Conservation (phyloP, 345 rosid genomes). For the Acer saccharum region DNA sequence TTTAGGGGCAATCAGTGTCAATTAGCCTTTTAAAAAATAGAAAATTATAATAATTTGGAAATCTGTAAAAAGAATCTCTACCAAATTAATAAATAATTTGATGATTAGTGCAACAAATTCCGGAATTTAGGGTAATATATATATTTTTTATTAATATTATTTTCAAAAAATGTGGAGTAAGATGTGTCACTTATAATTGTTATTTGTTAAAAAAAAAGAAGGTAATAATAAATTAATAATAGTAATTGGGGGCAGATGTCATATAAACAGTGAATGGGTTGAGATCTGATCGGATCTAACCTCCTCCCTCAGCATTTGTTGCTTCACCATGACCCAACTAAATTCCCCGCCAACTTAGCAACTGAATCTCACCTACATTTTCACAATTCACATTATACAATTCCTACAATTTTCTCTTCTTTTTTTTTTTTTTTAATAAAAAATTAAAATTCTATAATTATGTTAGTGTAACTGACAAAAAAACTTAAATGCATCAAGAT, state of each 20-base stretch:
- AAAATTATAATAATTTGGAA: no score
- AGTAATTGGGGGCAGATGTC: not conserved
- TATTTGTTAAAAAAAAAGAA: not conserved
- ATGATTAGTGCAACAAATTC: not conserved
- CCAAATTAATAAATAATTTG: not conserved
- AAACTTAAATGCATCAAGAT: no score
- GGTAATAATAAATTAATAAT: no score
- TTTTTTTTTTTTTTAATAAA: not conserved
- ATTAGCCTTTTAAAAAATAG: no score
- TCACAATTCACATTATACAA: not conserved
- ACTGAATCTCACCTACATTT: not conserved
- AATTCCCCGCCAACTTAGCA: slow-evolving; percentile 4
- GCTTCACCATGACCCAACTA: not conserved
- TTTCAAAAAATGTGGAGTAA: no score
- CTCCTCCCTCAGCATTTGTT: not conserved
- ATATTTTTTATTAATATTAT: not conserved
- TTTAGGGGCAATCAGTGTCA: no score
- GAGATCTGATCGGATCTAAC: slow-evolving; percentile 4
- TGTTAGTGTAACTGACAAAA: no score
- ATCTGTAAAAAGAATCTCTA: no score
- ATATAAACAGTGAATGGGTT: not conserved
- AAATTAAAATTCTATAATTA: no score
- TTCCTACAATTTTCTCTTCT: not conserved
- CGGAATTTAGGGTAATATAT: not conserved
- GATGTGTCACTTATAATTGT: no score